phyloP scores from a whole-genome alignment of 2,329 filamentous ascomycete species.

The Akanthomyces uredinophilus region DNA sequence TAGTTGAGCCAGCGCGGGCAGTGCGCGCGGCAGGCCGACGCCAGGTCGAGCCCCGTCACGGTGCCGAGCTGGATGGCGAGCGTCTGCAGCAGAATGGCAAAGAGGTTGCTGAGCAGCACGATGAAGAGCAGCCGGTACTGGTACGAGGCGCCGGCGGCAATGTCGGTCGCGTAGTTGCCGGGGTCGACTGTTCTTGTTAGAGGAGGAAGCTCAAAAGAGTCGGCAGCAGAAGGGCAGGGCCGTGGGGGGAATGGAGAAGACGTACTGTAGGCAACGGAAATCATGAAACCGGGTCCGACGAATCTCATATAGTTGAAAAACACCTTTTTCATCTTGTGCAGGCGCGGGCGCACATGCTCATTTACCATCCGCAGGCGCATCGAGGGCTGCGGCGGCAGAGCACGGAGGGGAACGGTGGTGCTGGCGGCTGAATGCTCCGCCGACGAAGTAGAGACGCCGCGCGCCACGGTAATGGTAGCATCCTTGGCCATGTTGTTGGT shows the following conservation, averaged over 20 bases:
- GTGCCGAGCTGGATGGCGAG: constrained; percentile 65
- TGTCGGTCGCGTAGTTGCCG: constrained; percentile 67
- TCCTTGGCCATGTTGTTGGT: constrained; percentile 1
- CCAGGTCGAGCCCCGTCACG: constrained; percentile 62
- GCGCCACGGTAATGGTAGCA: not conserved
- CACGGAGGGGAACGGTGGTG: not conserved
- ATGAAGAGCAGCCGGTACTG: constrained; percentile 63
- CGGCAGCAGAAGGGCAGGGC: not conserved
- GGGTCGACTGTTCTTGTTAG: constrained; percentile 40
- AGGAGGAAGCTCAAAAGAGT: not conserved
- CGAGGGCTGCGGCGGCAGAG: not conserved
- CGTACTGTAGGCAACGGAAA: constrained; percentile 54
- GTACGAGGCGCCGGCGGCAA: constrained; percentile 62
- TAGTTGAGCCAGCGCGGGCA: constrained; percentile 62
- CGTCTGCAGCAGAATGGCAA: constrained; percentile 65
- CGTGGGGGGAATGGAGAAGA: no score
- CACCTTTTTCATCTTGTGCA: not conserved
- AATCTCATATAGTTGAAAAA: constrained; percentile 26
- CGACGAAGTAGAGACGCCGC: not conserved
- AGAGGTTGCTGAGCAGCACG: constrained; percentile 63
- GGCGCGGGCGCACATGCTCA: constrained; percentile 1
- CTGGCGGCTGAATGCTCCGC: not conserved
- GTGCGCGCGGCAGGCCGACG: constrained; percentile 60
- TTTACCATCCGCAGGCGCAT: constrained; percentile 1
- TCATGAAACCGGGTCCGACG: constrained; percentile 63